Base-by-base conservation (phyloP, 768 basidiomycete species). In the Tulasnella calospora region DNA sequence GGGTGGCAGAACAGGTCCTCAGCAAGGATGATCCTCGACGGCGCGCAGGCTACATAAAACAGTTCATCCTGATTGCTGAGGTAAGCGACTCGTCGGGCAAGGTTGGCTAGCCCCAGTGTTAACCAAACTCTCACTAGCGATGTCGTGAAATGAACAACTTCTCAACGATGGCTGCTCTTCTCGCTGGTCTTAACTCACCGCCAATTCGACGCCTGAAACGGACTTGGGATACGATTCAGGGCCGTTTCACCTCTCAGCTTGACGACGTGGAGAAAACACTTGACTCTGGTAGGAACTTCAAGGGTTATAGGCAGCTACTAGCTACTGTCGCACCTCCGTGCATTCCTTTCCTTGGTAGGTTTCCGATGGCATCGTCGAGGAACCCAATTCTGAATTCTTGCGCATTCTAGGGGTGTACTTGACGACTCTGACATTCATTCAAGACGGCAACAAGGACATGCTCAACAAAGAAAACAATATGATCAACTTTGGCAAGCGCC, bases 401-500 rank as follows among this genome's bases (percentile, higher is more conserved):
- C 80, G 71, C 76, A 47, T 69, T 38, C 23, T 81, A 98, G 97
- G 98, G 82, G 93, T 98, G 76, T 98, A 97, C 86, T 89, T 99
- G 36, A 96, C 97, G 8, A 94, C 93, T 9, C 87, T 99, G 80
- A 96, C 96, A n/a, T 98, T 99, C 85, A 97, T 98, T 83, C 95
- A 98, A 85, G 98, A 98, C 81, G 98, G 97, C 12, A 95, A 94
- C 82, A 92, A 92, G 73, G 94, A 99, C 86, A 90, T 88, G 81
- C 86, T 98, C 13, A 88, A 88, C 51, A 82, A 83, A 35, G 82
- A 83, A 57, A 92, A 90, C 10, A 88, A 89, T 77, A 86, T 97
- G 80, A 91, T 99, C 85, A 98, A 99, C 86, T 99, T 99, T 86
- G 90, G 92, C 83, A 99, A 99, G 85, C 92, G 97, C 23, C 92